Conservation (phyloP, 2,329 filamentous ascomycete species). For the Botrytis aclada region DNA sequence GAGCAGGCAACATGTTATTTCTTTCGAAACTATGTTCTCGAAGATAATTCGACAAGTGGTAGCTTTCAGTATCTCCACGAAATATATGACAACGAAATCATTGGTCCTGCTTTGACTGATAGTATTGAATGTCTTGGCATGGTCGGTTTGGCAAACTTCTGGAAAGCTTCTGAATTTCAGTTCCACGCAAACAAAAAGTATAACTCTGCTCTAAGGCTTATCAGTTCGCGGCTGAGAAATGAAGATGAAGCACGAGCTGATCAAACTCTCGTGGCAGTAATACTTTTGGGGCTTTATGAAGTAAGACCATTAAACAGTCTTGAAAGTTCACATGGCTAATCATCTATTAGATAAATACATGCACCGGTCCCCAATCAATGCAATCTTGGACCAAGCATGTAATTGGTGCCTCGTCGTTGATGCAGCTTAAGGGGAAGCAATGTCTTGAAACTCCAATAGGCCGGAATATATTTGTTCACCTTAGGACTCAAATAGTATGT, state of each 20-base stretch:
- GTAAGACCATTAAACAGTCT: conserved; percentile 41
- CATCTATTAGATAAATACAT: conserved; percentile 29
- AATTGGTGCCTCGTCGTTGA: conserved; percentile 49
- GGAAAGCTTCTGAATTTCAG: conserved; percentile 26
- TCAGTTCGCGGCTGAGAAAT: conserved; percentile 25
- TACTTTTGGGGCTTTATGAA: conserved; percentile 33
- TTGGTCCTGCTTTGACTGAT: conserved; percentile 38
- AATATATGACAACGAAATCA: conserved; percentile 44
- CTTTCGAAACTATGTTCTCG: conserved; percentile 33
- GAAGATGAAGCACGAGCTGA: conserved; percentile 29
- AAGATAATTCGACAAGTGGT: conserved; percentile 22
- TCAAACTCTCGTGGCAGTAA: conserved; percentile 32
- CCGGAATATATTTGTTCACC: conserved; percentile 52
- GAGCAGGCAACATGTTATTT: conserved; percentile 33
- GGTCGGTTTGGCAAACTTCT: conserved; percentile 30
- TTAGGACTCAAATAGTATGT: conserved; percentile 39
- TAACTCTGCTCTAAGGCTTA: conserved; percentile 24
- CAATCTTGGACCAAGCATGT: conserved; percentile 53
- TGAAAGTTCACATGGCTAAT: conserved; percentile 42
- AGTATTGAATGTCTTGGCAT: conserved; percentile 29
- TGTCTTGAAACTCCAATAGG: conserved; percentile 49
- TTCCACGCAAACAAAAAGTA: conserved; percentile 26
- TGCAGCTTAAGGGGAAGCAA: conserved; percentile 46
- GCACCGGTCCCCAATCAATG: conserved; percentile 42
- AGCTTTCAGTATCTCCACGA: conserved; percentile 30